phyloP scores from a whole-genome alignment of 2,329 filamentous ascomycete species.

The Colletotrichum somersetense region DNA sequence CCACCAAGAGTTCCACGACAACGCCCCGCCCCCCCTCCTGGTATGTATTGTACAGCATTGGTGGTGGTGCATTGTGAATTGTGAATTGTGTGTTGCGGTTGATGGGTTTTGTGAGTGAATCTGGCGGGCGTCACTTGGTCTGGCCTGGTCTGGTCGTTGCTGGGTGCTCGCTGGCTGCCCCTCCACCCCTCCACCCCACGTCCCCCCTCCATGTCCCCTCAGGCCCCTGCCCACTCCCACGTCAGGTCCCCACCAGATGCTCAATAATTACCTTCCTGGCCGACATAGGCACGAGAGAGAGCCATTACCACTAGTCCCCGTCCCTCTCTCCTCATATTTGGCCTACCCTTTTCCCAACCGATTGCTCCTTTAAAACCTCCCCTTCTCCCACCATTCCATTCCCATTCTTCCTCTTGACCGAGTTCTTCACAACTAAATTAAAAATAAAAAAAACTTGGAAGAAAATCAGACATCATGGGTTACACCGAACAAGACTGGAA shows the following conservation, averaged over 20 bases:
- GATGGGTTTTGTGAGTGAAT: constrained; percentile 7
- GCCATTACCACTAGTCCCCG: constrained; percentile 33
- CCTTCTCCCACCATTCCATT: constrained; percentile 27
- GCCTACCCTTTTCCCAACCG: constrained; percentile 39
- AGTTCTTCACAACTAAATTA: constrained; percentile 5
- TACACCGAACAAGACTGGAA: constrained; percentile 89
- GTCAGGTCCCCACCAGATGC: constrained; percentile 41
- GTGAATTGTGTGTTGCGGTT: neutral
- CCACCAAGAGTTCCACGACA: neutral
- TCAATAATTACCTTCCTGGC: constrained; percentile 41
- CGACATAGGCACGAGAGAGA: constrained; percentile 12
- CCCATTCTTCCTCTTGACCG: constrained; percentile 44
- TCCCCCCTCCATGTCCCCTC: constrained; percentile 27
- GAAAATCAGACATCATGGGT: constrained; percentile 75
- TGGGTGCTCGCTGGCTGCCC: constrained; percentile 13
- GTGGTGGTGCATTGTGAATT: constrained; percentile 1
- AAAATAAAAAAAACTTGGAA: constrained; percentile 28
- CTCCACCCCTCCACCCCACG: constrained; percentile 34
- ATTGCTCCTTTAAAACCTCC: constrained; percentile 21
- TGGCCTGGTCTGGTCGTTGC: constrained; percentile 11
- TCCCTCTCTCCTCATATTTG: constrained; percentile 8
- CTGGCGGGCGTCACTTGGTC: constrained; percentile 21
- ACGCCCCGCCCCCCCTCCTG: neutral
- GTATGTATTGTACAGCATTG: neutral
- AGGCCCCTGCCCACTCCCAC: constrained; percentile 33